These are phyloP conservation scores for Boletus reticuloceps DNA, from an alignment of 768 basidiomycete genomes.

Conservation along the genomic window DNA sequence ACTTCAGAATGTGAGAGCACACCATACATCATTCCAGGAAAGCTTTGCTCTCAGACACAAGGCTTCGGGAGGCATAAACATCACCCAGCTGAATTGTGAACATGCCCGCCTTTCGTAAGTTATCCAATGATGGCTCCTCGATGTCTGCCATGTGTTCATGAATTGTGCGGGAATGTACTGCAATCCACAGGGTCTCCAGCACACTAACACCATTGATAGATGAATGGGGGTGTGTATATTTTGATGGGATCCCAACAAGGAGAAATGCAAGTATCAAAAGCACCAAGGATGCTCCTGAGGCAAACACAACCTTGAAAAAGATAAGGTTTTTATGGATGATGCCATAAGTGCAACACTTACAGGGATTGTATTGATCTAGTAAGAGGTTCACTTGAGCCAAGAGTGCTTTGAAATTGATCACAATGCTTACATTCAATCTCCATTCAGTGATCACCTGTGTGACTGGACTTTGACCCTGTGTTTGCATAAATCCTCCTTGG, in stretches of 20 bases:
- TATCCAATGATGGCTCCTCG: background rate
- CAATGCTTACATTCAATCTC: no score
- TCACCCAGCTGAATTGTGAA: background rate
- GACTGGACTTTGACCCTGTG: no score
- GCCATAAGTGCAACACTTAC: no score
- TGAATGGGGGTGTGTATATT: background rate
- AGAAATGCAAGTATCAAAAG: background rate
- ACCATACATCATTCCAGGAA: background rate
- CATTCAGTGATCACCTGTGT: no score
- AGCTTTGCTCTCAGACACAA: background rate
- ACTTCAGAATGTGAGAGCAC: background rate
- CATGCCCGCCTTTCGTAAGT: background rate
- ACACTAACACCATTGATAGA: background rate
- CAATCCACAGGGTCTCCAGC: background rate
- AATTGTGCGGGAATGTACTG: background rate
- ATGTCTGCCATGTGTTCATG: background rate
- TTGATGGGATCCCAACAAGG: background rate
- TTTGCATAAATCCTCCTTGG: no score
- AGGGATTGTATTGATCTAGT: no score
- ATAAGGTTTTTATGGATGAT: no score
- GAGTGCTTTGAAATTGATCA: no score
- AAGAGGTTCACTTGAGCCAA: no score
- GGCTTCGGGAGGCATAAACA: background rate
- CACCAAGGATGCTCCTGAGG: background rate
- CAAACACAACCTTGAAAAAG: no score